phyloP scores from a whole-genome alignment of 2,329 filamentous ascomycete genomes.

The Zarea fungicola region DNA sequence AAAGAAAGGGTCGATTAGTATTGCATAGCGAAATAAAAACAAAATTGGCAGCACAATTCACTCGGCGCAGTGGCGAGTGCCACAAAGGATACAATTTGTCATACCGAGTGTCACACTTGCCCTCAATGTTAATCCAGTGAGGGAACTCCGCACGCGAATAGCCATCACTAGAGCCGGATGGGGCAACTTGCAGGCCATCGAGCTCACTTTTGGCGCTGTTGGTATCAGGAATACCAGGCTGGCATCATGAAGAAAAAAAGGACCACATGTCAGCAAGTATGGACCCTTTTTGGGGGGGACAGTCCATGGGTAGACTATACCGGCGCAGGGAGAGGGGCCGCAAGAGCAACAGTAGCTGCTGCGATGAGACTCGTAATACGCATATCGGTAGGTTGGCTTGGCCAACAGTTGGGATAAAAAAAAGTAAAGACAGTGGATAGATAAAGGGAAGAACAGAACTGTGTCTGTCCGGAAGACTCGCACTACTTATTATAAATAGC shows the following conservation, averaged over 20 bases:
- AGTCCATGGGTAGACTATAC: conserved; percentile 14
- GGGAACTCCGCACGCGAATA: conserved; percentile 67
- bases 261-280: no score
- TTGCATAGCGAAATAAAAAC: background rate
- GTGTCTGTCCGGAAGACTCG: background rate
- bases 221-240: conserved; percentile 59
- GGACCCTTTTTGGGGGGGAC: background rate
- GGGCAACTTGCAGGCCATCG: conserved; percentile 50
- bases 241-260: background rate
- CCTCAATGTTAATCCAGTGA: conserved; percentile 62
- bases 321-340: conserved; percentile 23
- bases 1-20: conserved; percentile 1
- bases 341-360: conserved; percentile 18
- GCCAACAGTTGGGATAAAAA: background rate
- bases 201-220: conserved; percentile 54
- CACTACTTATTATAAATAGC: conserved; percentile 2
- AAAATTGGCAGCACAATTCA: background rate
- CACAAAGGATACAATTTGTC: conserved; percentile 7
- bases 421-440: background rate
- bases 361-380: conserved; percentile 14
- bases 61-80: background rate
- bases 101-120: conserved; percentile 63
- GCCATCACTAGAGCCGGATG: conserved; percentile 46
- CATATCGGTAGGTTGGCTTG: conserved; percentile 1
- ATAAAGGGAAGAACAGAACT: background rate